phyloP scores from a whole-genome alignment of 1,139 yeast species.

The Pichia sp. region DNA sequence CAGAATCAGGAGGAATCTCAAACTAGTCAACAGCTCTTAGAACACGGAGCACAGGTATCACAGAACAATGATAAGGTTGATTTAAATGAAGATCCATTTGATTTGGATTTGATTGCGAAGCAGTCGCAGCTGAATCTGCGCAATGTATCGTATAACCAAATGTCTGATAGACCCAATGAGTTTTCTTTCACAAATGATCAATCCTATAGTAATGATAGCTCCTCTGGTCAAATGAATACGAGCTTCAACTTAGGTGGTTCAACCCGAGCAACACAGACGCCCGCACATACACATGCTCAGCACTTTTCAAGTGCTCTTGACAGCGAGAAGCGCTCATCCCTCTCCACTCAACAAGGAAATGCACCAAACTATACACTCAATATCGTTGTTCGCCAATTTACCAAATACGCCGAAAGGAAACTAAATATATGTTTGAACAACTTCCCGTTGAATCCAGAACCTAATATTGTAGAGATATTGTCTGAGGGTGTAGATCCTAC shows the following conservation, averaged over 20 bases:
- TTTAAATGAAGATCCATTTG: background rate
- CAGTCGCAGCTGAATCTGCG: background rate
- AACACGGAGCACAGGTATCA: background rate
- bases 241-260: slow-evolving; percentile 14
- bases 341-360: slow-evolving; percentile 12
- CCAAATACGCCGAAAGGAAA: slow-evolving; percentile 85
- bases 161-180: background rate
- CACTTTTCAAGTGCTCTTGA: background rate
- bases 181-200: background rate
- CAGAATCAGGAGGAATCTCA: no score
- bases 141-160: background rate
- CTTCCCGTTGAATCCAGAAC: slow-evolving; percentile 63
- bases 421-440: slow-evolving; percentile 62
- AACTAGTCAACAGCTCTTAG: background rate
- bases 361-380: slow-evolving; percentile 83
- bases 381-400: slow-evolving; percentile 90
- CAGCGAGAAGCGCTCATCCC: slow-evolving; percentile 1
- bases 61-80: no score
- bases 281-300: background rate
- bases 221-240: slow-evolving; percentile 20
- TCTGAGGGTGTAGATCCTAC: slow-evolving; percentile 83
- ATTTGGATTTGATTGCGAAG: background rate
- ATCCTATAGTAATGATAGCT: slow-evolving; percentile 11
- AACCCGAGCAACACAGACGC: slow-evolving; percentile 5
- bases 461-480: slow-evolving; percentile 72